Base-by-base conservation (phyloP, 257 asterid genomes). In the Verbena officinalis region DNA sequence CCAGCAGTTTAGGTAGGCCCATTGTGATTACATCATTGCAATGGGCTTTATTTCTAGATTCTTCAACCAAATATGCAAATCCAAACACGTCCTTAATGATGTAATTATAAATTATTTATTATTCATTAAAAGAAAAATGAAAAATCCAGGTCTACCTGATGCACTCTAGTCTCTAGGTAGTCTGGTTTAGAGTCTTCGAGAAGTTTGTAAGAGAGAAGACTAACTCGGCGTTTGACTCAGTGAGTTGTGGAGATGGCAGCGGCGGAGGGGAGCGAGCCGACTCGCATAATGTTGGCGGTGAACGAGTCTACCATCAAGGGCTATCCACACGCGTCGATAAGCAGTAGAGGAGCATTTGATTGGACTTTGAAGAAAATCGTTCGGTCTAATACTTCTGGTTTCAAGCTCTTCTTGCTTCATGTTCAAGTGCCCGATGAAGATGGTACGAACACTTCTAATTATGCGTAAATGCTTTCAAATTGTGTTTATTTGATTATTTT, bases 401-500 rank as follows among this genome's bases (percentile, higher is more conserved):
- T 88, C 82, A 86, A 83, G 50, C 78, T 91, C 36, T 80, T 86
- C 16, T 72, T 91, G 54, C 77, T 88, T 58, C 97, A 91, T 64
- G 96, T 86, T 51, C 95, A 86, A 81, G 85, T 86, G 23, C 93
- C 95, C 6, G 97, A 86, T 55, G 95, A 88, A 76, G 95, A 91
- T 38, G 97, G 97, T 80, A 75, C 27, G 3, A 19, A 20, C 16
- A 27, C 42, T 51, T n/a, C 19, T 8, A 2, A 42, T 43, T 50
- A 30, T 40, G 16, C 34, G 20, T 63, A 3, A 17, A 7, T 62
- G 8, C 48, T 24, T 3, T 16, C 36, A 4, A 16, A 4, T 16
- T 36, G 33, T 27, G 33, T 9, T 19, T 36, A 1, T 36, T 40
- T 38, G 3, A 22, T 27, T 53, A 5, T 17, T 48, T 15, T n/a